Base-by-base conservation (phyloP, 2,329 filamentous ascomycete genomes). In the Diaporthe australafricana region DNA sequence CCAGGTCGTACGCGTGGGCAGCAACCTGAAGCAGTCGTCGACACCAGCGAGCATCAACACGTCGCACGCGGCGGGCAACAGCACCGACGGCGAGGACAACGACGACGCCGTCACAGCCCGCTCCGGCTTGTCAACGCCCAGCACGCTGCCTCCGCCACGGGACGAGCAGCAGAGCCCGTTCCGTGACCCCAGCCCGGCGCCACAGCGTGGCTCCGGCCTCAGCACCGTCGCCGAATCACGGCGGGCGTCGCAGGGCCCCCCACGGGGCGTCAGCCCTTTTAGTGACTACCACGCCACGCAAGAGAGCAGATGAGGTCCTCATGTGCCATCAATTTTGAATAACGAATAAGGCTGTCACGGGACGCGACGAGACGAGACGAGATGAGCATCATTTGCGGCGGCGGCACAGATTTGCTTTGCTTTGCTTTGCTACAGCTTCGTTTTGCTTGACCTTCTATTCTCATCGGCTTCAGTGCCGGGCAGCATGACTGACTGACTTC, bases 121-220 rank as follows among this genome's bases (percentile, higher is more conserved):
- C 45, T 70, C 70, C 20, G 70, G 73, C 57, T 57, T 74, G 30
- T 73, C 76, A n/a, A 88, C 87, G 1, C 81, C 87, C 48, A 85
- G 88, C 55, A 85, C 87, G 17, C 85, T 87, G 66, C 86, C 87
- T 3, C 84, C 87, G 1, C 77, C 53, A 6, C 32, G 79, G 3
- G 75, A 83, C n/a, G 86, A 89, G 72, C 85, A 89, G 71, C 85
- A 89, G 76, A 86, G 89, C 0, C 89, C 90, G 0, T 92, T 92
- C 78, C 85, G 86, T 9, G 90, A 91, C 73, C 89, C 88, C 2
- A 89, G 91, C 74, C 89, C 88, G 2, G 85, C 87, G 76, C 78
- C 67, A 75, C 82, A 81, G 71, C 87, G 83, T 74, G 83, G 81
- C 16, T 83, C 82, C 16, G 87, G 83, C 55, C 81, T 91, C 16